Conservation (phyloP, 2,329 filamentous ascomycete species). For the Coniochaeta sp. region DNA sequence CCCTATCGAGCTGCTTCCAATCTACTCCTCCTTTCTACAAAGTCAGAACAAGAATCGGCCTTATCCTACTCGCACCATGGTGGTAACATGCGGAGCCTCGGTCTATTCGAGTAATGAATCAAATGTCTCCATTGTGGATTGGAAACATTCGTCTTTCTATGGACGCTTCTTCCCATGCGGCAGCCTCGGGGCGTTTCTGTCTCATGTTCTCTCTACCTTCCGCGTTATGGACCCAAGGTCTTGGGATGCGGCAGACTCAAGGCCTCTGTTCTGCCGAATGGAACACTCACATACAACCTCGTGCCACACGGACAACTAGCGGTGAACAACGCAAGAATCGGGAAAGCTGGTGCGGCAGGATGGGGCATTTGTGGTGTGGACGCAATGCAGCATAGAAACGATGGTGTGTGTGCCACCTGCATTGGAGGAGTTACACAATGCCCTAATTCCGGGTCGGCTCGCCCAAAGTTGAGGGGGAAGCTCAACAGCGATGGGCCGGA, state of each 20-base stretch:
- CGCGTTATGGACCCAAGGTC: not conserved
- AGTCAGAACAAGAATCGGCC: no score
- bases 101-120: no score
- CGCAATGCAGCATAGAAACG: not conserved
- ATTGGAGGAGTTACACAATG: not conserved
- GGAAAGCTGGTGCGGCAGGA: not conserved
- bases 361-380: not conserved
- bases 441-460: not conserved
- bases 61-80: no score
- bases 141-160: not conserved
- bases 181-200: not conserved
- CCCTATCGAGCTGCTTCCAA: no score
- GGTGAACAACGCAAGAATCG: not conserved
- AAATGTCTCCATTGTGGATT: not conserved
- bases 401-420: not conserved
- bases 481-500: not conserved
- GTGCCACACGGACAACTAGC: not conserved
- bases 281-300: not conserved
- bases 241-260: not conserved
- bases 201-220: not conserved
- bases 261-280: not conserved
- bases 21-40: no score
- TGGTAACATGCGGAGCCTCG: no score
- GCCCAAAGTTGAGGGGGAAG: not conserved
- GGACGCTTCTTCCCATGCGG: not conserved